Evolutionary conservation across 1,284 basidiomycete genomes (phyloP), one percentile per base, ranked within the genome.

Genomic region (Peniophora sp.): DNA sequence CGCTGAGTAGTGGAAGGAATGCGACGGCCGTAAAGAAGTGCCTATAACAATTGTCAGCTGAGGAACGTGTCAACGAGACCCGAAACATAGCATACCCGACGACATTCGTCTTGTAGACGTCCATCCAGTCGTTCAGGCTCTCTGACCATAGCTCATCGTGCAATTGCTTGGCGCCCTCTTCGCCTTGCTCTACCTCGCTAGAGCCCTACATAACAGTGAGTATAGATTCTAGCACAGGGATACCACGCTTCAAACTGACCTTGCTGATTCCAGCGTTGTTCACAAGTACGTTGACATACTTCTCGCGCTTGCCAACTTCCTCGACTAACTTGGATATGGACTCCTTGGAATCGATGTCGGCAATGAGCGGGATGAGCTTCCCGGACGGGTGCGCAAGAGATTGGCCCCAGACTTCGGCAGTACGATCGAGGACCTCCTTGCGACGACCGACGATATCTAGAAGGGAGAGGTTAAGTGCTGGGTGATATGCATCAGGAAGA

Each of bases 1-100:
- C 64, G n/a, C 61, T 51, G n/a, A 74, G 65, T 2, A 74, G 63
- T 5, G 69, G 68, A 0, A 72, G 50, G 57, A 72, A 71, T 0
- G 67, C 69, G n/a, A 61, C 62, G 0, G 68, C 61, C 8, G 63
- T 67, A 54, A 68, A 68, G 60, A 64, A 70, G 49, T 64, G 58
- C 12, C 63, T 66, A 51, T 6, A 39, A 5, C 10, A 20, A n/a
- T 5, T 20, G n/a, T 41, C 37, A n/a, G n/a, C n/a, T n/a, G n/a
- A n/a, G n/a, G 15, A 20, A 5, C 15, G 23, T 17, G 14, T 22
- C 10, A 37, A 15, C 20, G 27, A 43, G 50, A 49, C n/a, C 8
- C 15, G 8, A n/a, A 41, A n/a, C 24, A 12, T 24, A 10, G 54
- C 55, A 14, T 45, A 69, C 60, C 63, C 62, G 27, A 68, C 63